Percentiles rank a stretch among this genome's conserved stretches.
Evolutionary conservation across 1,139 yeast species (phyloP).

Genomic region (Pichia terricola): DNA sequence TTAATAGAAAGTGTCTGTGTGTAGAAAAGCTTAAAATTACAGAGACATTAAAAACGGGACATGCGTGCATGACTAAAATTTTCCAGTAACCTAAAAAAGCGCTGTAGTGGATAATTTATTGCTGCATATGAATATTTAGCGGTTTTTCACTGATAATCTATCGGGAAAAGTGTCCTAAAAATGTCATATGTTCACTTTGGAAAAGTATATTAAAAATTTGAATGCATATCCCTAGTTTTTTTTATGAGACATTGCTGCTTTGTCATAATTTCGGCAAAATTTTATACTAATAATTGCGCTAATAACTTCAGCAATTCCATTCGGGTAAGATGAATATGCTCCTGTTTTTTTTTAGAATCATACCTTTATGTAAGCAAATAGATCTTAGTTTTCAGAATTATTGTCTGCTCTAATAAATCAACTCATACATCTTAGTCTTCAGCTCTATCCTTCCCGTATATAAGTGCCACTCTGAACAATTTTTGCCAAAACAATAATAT

Average conservation of each 20-base stretch:
- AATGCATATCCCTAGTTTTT: conserved; percentile 1
- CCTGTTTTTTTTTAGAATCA: neutral
- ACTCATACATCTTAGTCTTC: neutral
- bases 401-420: conserved; percentile 3
- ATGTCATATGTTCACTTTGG: too few species aligned
- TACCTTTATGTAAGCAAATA: neutral
- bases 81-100: too few species aligned
- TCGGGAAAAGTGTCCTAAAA: too few species aligned
- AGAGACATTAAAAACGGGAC: too few species aligned
- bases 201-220: neutral
- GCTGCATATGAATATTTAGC: too few species aligned
- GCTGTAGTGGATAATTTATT: too few species aligned
- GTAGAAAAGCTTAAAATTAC: too few species aligned
- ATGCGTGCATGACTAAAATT: too few species aligned
- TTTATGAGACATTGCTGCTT: neutral
- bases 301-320: neutral
- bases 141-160: too few species aligned
- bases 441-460: neutral
- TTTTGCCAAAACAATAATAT: conserved; percentile 1
- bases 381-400: neutral
- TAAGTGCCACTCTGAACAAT: neutral
- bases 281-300: neutral
- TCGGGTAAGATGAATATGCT: neutral
- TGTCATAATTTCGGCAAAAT: neutral
- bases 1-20: too few species aligned